Base-by-base conservation (phyloP, 2,329 filamentous ascomycete genomes). In the Pseudogymnoascus sp. region DNA sequence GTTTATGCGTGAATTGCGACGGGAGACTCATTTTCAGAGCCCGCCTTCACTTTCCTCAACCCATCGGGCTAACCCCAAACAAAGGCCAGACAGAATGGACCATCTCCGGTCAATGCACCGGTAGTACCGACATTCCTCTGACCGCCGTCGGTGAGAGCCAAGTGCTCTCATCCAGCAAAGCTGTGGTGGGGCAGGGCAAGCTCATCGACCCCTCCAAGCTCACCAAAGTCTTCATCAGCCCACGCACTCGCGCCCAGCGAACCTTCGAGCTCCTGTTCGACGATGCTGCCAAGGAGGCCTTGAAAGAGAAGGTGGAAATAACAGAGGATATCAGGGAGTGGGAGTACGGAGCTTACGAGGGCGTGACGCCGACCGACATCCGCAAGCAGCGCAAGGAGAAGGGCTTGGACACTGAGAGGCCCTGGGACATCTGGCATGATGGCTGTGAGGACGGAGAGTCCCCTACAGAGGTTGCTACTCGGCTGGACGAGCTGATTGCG, bases 271-370 rank as follows among this genome's bases (percentile, higher is more conserved):
- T 97, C 55, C 85, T 97, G 25, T 70, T 76, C 11, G 23, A 28
- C 49, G 49, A 55, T 5, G 88, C 88, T 5, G 76, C 78, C 25
- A 28, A 12, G 12, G 30, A 7, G 49, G 1, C 14, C 25, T 16
- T 55, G 30, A 28, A 55, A 19, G 49, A 30, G 23, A 55, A 33
- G 49, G 79, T 92, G 19, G 80, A 89, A 69, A 77, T 91, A 65
- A 89, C 87, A 1, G 82, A 90, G 60, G 85, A 86, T 64, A 85
- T 95, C 62, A 83, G 89, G n/a, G 90, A 94, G 74, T 94, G 91
- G 91, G 88, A 94, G 75, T 95, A 96, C 71, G 91, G 90, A 58
- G 83, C 88, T 67, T 96, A 95, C 71, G 91, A 96, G 76, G 91
- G 91, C 8, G 82, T 94, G 71, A 91, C 88, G 36, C 87, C 82